Conservation (phyloP, 1,139 yeast genomes). For the Blastobotrys persicus region DNA sequence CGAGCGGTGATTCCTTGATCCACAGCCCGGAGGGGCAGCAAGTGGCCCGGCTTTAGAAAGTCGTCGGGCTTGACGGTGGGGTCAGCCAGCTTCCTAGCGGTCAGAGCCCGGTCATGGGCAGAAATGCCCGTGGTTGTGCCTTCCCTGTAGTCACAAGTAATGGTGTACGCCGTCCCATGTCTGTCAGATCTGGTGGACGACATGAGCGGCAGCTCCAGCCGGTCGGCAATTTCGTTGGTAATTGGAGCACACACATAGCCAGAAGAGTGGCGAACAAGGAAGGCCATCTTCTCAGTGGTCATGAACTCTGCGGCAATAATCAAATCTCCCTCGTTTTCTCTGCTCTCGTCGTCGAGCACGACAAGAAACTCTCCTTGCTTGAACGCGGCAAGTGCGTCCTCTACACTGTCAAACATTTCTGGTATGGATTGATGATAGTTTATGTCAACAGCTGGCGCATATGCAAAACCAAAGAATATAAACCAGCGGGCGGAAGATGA, state of each 20-base stretch:
- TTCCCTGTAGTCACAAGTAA: constrained; percentile 72
- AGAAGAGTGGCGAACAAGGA: constrained; percentile 76
- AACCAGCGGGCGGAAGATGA: neutral
- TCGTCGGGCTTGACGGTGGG: constrained; percentile 55
- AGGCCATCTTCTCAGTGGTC: constrained; percentile 90
- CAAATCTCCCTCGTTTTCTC: constrained; percentile 97
- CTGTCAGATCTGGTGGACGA: constrained; percentile 60
- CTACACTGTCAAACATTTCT: constrained; percentile 51
- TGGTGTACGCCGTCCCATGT: constrained; percentile 96
- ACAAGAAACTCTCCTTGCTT: constrained; percentile 84
- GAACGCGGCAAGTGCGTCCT: constrained; percentile 77
- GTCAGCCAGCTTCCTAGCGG: constrained; percentile 70
- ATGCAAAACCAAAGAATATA: neutral
- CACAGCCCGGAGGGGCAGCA: constrained; percentile 87
- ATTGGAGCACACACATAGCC: constrained; percentile 96
- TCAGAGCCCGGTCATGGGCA: constrained; percentile 89
- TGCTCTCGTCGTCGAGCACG: constrained; percentile 92
- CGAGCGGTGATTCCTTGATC: constrained; percentile 79
- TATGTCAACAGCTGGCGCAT: neutral
- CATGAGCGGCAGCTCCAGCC: constrained; percentile 79
- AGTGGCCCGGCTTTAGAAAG: constrained; percentile 89
- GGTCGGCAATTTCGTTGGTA: constrained; percentile 72
- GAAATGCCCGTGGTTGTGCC: constrained; percentile 98
- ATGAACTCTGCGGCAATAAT: constrained; percentile 83
- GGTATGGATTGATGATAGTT: neutral